phyloP scores from a whole-genome alignment of 1,139 yeast genomes.

The Nakaseomyces kungkrabaensis region DNA sequence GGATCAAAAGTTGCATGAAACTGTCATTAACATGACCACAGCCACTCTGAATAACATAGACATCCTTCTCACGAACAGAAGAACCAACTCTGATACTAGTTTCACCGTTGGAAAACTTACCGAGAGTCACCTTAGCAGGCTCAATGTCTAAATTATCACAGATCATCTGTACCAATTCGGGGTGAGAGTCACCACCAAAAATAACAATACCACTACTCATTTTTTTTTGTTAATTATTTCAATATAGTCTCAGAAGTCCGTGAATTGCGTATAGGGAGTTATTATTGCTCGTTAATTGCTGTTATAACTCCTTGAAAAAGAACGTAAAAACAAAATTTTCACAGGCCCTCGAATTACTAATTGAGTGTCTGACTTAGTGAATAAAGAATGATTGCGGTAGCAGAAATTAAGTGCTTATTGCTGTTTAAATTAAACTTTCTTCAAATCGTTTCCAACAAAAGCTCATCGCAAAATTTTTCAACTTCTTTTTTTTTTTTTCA shows the following conservation, averaged over 20 bases:
- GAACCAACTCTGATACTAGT: constrained; percentile 76
- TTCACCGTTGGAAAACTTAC: constrained; percentile 75
- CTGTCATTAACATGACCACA: constrained; percentile 89
- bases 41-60: constrained; percentile 57
- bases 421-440: too few species aligned
- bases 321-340: too few species aligned
- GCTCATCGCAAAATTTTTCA: constrained; percentile 1
- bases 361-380: too few species aligned
- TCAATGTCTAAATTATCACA: constrained; percentile 60
- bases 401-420: too few species aligned
- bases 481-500: background rate
- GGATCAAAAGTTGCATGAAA: constrained; percentile 76
- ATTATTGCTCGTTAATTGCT: too few species aligned
- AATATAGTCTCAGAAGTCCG: background rate
- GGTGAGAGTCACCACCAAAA: constrained; percentile 64
- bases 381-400: too few species aligned
- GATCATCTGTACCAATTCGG: constrained; percentile 47
- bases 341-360: too few species aligned
- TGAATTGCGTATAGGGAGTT: too few species aligned
- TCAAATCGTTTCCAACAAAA: background rate
- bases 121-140: constrained; percentile 46
- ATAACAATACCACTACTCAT: constrained; percentile 60
- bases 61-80: constrained; percentile 89
- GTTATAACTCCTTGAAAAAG: too few species aligned
- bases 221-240: background rate